phyloP scores from a whole-genome alignment of 306 rosid genomes.

The Hippophae tibetana region DNA sequence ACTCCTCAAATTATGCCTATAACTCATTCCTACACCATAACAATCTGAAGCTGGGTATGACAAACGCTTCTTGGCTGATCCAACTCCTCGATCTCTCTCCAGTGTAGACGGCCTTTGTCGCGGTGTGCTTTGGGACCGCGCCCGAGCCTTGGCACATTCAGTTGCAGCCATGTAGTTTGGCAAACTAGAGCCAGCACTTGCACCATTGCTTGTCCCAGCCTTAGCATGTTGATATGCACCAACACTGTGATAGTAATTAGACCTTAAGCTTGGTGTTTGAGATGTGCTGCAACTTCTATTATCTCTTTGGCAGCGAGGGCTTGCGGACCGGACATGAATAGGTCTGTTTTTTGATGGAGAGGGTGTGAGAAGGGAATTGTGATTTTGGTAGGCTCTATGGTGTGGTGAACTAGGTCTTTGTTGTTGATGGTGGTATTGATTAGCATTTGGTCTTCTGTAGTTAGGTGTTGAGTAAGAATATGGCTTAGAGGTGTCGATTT shows the following conservation, averaged over 20 bases:
- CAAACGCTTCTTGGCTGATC: constrained; percentile 77
- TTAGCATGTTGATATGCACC: constrained; percentile 36
- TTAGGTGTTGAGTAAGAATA: no score
- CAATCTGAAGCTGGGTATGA: constrained; percentile 83
- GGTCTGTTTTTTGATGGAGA: constrained; percentile 70
- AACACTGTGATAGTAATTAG: constrained; percentile 60
- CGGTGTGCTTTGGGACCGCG: constrained; percentile 86
- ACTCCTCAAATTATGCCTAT: constrained; percentile 65
- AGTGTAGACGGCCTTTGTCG: constrained; percentile 87
- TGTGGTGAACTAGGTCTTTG: constrained; percentile 55
- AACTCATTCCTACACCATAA: constrained; percentile 33
- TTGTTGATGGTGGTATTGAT: constrained; percentile 13
- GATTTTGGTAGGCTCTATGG: constrained; percentile 45
- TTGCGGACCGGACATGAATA: constrained; percentile 65
- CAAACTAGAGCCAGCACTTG: constrained; percentile 26
- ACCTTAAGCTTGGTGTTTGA: constrained; percentile 85
- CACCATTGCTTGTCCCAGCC: constrained; percentile 26
- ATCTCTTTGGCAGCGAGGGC: constrained; percentile 64
- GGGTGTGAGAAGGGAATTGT: constrained; percentile 64
- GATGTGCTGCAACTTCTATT: constrained; percentile 55
- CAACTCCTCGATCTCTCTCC: constrained; percentile 76
- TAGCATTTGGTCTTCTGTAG: no score
- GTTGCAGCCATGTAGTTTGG: constrained; percentile 99
- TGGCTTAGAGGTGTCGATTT: no score
- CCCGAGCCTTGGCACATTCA: constrained; percentile 86